Evolutionary conservation across 192 early-diverging fungal species (phyloP).

Genomic region (Coemansia sp.): DNA sequence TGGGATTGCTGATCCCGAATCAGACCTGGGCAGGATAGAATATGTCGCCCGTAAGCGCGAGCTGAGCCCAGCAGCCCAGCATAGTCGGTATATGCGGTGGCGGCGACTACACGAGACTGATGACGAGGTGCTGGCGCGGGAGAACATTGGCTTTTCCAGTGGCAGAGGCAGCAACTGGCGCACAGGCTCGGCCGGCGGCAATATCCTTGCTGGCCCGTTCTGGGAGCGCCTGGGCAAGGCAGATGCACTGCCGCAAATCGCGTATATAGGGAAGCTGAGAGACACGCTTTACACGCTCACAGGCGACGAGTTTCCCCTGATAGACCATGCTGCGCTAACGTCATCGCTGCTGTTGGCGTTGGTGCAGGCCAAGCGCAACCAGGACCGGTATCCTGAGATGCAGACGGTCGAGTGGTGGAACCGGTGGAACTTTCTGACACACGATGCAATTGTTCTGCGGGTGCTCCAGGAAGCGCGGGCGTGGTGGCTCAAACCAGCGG

Average conservation of each 20-base stretch:
- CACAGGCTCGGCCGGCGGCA: slow-evolving; percentile 43
- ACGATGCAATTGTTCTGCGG: slow-evolving; percentile 40
- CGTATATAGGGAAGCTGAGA: slow-evolving; percentile 64
- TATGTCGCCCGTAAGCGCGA: slow-evolving; percentile 37
- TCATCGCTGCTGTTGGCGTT: slow-evolving; percentile 49
- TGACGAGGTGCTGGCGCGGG: slow-evolving; percentile 14
- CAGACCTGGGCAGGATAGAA: slow-evolving; percentile 4
- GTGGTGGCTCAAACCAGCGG: slow-evolving; percentile 31
- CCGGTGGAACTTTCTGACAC: slow-evolving; percentile 45
- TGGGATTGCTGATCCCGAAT: slow-evolving; percentile 15
- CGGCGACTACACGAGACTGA: slow-evolving; percentile 28
- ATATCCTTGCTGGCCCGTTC: slow-evolving; percentile 36
- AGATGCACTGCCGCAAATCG: slow-evolving; percentile 31
- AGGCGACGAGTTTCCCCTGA: slow-evolving; percentile 64
- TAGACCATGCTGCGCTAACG: slow-evolving; percentile 44
- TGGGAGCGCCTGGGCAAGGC: slow-evolving; percentile 39
- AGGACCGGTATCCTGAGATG: slow-evolving; percentile 47
- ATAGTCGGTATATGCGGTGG: slow-evolving; percentile 28
- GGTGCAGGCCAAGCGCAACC: slow-evolving; percentile 30
- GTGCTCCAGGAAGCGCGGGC: slow-evolving; percentile 46
- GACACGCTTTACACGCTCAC: slow-evolving; percentile 73
- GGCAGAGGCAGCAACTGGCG: slow-evolving; percentile 20
- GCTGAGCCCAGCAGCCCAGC: slow-evolving; percentile 34
- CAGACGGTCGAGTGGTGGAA: slow-evolving; percentile 46
- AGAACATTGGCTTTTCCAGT: slow-evolving; percentile 4